These are phyloP conservation scores for Clonostachys solani DNA, from an alignment of 2,329 filamentous ascomycete species.

Conservation along the genomic window DNA sequence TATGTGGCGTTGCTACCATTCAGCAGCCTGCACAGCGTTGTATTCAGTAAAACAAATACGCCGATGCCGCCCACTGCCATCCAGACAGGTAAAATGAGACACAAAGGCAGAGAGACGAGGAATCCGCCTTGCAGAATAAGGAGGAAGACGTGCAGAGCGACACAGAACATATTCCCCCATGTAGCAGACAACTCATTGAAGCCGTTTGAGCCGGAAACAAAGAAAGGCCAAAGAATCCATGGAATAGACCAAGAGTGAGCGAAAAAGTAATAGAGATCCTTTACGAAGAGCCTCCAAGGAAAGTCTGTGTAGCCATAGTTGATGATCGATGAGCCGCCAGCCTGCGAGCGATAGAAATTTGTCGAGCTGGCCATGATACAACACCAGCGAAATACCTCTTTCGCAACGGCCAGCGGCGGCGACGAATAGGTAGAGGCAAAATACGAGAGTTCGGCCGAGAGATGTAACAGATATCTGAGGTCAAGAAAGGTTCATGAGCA, in stretches of 20 bases:
- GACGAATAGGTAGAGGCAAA: background rate
- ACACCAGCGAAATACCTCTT: too few relatives aligned
- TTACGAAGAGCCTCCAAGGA: slow-evolving; percentile 43
- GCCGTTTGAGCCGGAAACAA: slow-evolving; percentile 42
- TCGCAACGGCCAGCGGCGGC: background rate
- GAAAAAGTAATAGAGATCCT: slow-evolving; percentile 53
- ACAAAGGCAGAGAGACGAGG: slow-evolving; percentile 51
- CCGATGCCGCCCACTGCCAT: slow-evolving; percentile 26
- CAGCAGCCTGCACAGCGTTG: slow-evolving; percentile 39
- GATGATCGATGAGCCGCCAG: slow-evolving; percentile 52
- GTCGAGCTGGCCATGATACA: slow-evolving; percentile 26
- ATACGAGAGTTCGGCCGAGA: too few relatives aligned
- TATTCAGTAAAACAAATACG: slow-evolving; percentile 45
- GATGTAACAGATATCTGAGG: too few relatives aligned
- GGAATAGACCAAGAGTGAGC: slow-evolving; percentile 51
- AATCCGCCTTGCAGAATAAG: slow-evolving; percentile 56
- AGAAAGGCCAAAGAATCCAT: slow-evolving; percentile 55
- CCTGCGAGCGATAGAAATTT: slow-evolving; percentile 54
- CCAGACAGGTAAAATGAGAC: slow-evolving; percentile 41
- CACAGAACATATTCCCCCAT: slow-evolving; percentile 47
- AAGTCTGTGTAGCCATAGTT: slow-evolving; percentile 58
- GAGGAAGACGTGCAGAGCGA: slow-evolving; percentile 56
- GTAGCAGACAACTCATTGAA: slow-evolving; percentile 64
- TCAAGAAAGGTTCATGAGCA: too few relatives aligned
- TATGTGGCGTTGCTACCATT: slow-evolving; percentile 48